Conservation (phyloP, 805 yeast species). For the Ogataea pignaliae region DNA sequence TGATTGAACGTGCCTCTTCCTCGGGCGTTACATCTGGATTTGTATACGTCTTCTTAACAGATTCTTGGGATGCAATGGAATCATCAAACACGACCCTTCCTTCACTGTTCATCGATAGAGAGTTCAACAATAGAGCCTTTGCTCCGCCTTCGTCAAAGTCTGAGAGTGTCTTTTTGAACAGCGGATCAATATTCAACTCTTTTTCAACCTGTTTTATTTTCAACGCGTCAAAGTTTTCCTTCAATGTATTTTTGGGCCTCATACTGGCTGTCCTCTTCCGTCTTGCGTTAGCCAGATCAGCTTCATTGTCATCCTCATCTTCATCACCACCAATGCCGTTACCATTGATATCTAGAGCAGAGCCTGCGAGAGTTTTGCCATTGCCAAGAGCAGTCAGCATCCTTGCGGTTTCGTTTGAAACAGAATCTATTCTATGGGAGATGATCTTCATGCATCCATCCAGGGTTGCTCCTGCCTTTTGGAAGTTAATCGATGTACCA, state of each 20-base stretch:
- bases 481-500: conserved; percentile 43
- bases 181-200: conserved; percentile 64
- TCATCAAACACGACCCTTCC: conserved; percentile 69
- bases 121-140: conserved; percentile 60
- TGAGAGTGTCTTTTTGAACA: conserved; percentile 68
- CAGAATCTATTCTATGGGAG: conserved; percentile 43
- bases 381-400: conserved; percentile 67
- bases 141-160: conserved; percentile 86
- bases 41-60: neutral
- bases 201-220: conserved; percentile 54
- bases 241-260: conserved; percentile 6
- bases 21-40: conserved; percentile 1
- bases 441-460: conserved; percentile 52
- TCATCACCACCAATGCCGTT: conserved; percentile 25
- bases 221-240: conserved; percentile 39
- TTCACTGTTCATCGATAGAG: conserved; percentile 47
- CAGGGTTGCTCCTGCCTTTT: conserved; percentile 41
- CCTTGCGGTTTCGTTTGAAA: conserved; percentile 29
- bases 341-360: conserved; percentile 15
- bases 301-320: conserved; percentile 13
- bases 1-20: neutral
- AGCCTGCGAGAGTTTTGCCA: conserved; percentile 19
- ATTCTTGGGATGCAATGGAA: conserved; percentile 18
- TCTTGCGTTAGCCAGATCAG: conserved; percentile 27
- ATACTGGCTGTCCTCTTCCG: conserved; percentile 34